Base-by-base conservation (phyloP, 257 asterid species). In the Osmanthus fragrans region DNA sequence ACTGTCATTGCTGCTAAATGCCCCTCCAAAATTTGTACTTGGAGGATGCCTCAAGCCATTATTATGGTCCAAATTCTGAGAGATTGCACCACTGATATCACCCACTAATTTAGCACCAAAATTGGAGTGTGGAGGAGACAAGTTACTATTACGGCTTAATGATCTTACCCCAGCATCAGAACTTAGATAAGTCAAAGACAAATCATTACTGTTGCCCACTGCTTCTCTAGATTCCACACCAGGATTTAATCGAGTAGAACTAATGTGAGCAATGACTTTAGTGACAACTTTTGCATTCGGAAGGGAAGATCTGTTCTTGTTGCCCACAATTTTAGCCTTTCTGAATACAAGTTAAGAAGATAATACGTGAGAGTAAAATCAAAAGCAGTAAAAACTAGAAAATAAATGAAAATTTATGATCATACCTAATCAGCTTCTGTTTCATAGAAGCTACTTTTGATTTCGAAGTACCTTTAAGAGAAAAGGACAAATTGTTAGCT, bases 301-400 rank as follows among this genome's bases (percentile, higher is more conserved):
- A 13, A 78, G 78, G 56, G 84, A 74, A 60, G 85, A 69, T 58
- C 76, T 87, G 76, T 82, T 86, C 83, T 84, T 66, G 84, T 63
- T 85, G 36, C 90, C 83, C 76, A 96, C 80, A 79, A 93, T 87
- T 88, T 89, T 94, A 72, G 97, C 97, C 83, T 82, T 93, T 86
- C 99, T 96, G 97, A 40, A 76, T 70, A 68, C 67, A 77, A 80
- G 32, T 47, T 33, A 27, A 32, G 80, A 72, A 36, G 54, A 69
- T 63, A 70, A 73, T 73, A 74, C 23, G 30, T 78, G 79, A 80
- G 9, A 54, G 47, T 39, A 33, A 56, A 66, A 11, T 4, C 8
- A 29, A 70, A 76, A 74, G 77, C 76, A 65, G 42, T 25, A 27
- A 79, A 77, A 66, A 47, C 19, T 70, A 37, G 30, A 66, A 36